phyloP scores from a whole-genome alignment of 495 filamentous ascomycete genomes.

The Aspergillus indologenus region DNA sequence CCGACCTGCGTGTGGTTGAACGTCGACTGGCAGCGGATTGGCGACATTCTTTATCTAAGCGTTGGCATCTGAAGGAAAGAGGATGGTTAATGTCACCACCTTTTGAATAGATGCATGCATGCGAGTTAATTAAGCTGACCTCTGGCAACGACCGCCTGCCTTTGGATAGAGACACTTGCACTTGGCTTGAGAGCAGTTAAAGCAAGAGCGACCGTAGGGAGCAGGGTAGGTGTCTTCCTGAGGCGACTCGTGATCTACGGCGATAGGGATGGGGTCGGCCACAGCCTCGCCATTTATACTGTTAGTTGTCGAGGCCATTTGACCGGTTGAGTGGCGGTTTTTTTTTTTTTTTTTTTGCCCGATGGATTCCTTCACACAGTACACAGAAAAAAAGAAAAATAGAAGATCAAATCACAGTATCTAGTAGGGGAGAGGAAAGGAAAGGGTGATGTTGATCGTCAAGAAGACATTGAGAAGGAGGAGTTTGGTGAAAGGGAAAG shows the following conservation, averaged over 20 bases:
- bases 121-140: constrained; percentile 25
- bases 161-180: constrained; percentile 50
- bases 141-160: constrained; percentile 43
- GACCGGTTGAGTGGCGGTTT: not conserved
- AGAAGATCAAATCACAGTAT: not conserved
- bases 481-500: not conserved
- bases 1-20: constrained; percentile 27
- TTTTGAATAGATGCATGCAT: not conserved
- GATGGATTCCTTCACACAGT: too few species aligned
- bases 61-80: constrained; percentile 42
- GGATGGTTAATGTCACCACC: not conserved
- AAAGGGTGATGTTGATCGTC: not conserved
- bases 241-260: constrained; percentile 1
- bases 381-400: not conserved
- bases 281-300: not conserved
- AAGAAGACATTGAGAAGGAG: not conserved
- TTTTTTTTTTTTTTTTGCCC: too few species aligned
- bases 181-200: constrained; percentile 54
- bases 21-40: constrained; percentile 33
- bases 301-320: not conserved
- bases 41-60: constrained; percentile 44
- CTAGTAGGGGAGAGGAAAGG: not conserved
- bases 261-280: not conserved
- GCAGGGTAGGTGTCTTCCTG: constrained; percentile 20
- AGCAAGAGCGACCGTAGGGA: constrained; percentile 49